Evolutionary conservation across 192 early-diverging fungal species (phyloP).

Genomic region (Podila minutissima): DNA sequence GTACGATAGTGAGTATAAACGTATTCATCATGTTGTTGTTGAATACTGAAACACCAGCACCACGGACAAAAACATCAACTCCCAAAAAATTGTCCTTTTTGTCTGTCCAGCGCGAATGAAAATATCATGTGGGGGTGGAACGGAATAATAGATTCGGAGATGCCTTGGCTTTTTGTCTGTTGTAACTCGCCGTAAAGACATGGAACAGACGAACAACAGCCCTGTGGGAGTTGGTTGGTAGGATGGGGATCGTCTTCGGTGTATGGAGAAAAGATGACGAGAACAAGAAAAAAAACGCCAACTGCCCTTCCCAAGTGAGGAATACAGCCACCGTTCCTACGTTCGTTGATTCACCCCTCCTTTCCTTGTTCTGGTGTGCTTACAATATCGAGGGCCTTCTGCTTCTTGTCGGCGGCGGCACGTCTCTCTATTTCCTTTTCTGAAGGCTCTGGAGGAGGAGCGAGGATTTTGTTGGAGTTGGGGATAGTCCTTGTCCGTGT

Average conservation of each 20-base stretch:
- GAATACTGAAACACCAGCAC: too few relatives aligned
- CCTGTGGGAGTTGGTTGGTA: too few relatives aligned
- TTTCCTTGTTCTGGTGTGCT: conserved; percentile 15
- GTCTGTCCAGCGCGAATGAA: not conserved
- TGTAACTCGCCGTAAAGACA: too few relatives aligned
- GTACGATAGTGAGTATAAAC: not conserved
- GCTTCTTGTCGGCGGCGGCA: conserved; percentile 14
- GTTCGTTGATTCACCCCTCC: too few relatives aligned
- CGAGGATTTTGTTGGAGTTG: not conserved
- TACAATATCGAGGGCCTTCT: conserved; percentile 63
- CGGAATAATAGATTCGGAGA: not conserved
- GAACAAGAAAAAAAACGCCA: too few relatives aligned
- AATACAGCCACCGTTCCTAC: too few relatives aligned
- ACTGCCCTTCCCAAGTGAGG: too few relatives aligned
- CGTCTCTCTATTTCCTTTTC: conserved; percentile 19
- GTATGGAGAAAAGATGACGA: too few relatives aligned
- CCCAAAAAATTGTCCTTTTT: not conserved
- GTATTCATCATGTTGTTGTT: not conserved
- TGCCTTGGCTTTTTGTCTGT: too few relatives aligned
- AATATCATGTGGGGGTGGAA: not conserved
- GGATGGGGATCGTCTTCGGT: too few relatives aligned
- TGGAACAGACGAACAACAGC: too few relatives aligned
- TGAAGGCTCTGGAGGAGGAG: not conserved
- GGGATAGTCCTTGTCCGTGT: conserved; percentile 25
- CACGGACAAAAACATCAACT: not conserved